Conservation (phyloP, 495 filamentous ascomycete species). For the Penicillium salamii region DNA sequence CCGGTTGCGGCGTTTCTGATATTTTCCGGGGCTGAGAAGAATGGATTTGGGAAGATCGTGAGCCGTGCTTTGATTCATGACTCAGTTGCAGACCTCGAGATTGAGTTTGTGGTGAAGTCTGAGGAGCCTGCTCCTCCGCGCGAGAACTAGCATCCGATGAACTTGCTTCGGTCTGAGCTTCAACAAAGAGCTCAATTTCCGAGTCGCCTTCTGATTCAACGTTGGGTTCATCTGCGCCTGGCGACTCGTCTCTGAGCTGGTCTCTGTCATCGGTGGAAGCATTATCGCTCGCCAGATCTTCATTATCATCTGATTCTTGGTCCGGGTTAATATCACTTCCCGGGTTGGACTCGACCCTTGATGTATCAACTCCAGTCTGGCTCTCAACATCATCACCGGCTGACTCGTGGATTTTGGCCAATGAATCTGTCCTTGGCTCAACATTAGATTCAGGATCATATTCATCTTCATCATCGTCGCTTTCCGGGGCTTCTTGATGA, state of each 20-base stretch:
- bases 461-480: neutral
- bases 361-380: no score
- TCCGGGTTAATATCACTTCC: no score
- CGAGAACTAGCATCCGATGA: neutral
- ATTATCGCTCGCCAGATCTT: neutral
- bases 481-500: neutral
- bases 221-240: no score
- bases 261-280: neutral
- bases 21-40: neutral
- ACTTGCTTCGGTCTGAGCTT: neutral
- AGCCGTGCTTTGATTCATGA: neutral
- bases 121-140: neutral
- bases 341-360: no score
- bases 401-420: no score
- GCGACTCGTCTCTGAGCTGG: no score
- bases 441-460: no score
- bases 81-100: neutral
- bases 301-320: no score
- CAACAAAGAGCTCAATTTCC: neutral
- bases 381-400: no score
- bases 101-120: neutral
- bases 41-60: neutral
- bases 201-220: neutral
- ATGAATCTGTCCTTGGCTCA: conserved; percentile 1
- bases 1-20: neutral